Base-by-base conservation (phyloP, 306 rosid genomes). In the Malus asiatica region DNA sequence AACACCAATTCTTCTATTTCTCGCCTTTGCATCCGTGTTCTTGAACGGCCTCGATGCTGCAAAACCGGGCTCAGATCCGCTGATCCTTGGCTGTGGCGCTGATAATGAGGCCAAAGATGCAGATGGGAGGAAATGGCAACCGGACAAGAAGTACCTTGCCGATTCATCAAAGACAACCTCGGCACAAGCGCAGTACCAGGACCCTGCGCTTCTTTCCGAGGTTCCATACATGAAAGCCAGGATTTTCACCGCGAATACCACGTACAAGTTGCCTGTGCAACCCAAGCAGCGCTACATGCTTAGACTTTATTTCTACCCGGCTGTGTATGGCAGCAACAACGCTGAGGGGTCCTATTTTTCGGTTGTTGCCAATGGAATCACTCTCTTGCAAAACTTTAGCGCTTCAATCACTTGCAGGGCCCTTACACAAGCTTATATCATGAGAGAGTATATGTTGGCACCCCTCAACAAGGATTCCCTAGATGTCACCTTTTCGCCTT, bases 221-320 rank as follows among this genome's bases (percentile, higher is more conserved):
- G 77, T 81, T 51, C 89, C 89, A 27, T 86, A 86, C 64, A 80
- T 80, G 89, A 82, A 77, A 1, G 81, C 89, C 8, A 78, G 87
- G 30, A 71, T 86, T 10, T 83, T 86, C 75, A 71, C 87, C 32
- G 60, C 89, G 11, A 82, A 72, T 48, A 73, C 83, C 14, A 76
- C 80, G 1, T 86, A 86, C 80, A 80, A 83, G 62, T 72, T 86
- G 5, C 85, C 87, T 5, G 70, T 76, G 6, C 72, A 80, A 44
- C 58, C 79, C 1, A 59, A 59, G 44, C 61, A 46, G 13, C 79
- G 89, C 11, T 83, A 83, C 52, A 80, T 79, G 78, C 87, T 86
- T 20, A 76, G 89, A 32, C 83, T 86, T 44, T 85, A 86, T 81
- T 86, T 86, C 67, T 86, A 86, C 35, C 89, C 89, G 59, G 59